Percentiles rank a stretch among this genome's conserved stretches.
Evolutionary conservation across 2,329 filamentous ascomycete genomes (phyloP).

Genomic region (Colletotrichum cordylinicola): DNA sequence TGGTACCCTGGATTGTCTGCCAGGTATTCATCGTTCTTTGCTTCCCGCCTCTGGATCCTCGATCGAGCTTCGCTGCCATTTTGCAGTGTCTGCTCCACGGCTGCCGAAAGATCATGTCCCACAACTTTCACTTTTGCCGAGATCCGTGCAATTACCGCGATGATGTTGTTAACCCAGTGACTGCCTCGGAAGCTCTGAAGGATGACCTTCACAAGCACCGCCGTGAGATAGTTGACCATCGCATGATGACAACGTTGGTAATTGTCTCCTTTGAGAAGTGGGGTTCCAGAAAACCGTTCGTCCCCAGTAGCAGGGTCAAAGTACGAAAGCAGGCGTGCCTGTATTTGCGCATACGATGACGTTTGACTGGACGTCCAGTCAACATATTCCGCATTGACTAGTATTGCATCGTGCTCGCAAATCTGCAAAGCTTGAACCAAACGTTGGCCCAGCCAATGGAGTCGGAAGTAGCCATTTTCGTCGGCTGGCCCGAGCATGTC

Average conservation of each 20-base stretch:
- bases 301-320: neutral
- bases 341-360: too few species aligned
- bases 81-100: neutral
- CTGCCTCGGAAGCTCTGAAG: neutral
- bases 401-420: too few species aligned
- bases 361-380: too few species aligned
- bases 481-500: neutral
- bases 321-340: neutral
- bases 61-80: neutral
- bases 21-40: neutral
- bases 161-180: neutral
- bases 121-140: neutral
- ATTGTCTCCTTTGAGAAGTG: neutral
- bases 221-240: neutral
- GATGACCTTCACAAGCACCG: rapidly evolving
- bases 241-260: neutral
- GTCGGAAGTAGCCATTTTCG: neutral
- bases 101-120: neutral
- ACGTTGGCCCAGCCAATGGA: neutral
- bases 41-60: neutral
- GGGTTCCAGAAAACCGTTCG: neutral
- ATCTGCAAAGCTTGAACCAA: neutral
- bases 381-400: too few species aligned
- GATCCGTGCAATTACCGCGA: neutral
- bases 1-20: too few species aligned